Percentiles rank a stretch among this genome's conserved stretches.
Conservation (phyloP, 495 filamentous ascomycete species). For the Amniculicola lignicola region DNA sequence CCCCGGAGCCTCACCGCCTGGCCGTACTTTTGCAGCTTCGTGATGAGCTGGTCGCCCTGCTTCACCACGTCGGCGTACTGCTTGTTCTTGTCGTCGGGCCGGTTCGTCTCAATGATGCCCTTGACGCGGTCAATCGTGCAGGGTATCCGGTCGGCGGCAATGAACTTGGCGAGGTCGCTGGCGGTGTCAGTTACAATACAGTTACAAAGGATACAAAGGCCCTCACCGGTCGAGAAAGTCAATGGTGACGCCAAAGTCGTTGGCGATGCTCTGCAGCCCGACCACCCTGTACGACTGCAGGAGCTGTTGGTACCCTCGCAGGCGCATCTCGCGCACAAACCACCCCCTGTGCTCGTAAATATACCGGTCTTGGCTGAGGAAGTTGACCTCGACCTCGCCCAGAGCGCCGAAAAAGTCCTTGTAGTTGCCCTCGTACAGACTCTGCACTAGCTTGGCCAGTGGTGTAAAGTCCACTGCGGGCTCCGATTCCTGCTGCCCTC, state of each 20-base stretch:
- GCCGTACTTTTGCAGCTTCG: conserved; percentile 98
- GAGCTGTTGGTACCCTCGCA: conserved; percentile 91
- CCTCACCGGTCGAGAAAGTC: conserved; percentile 90
- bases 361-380: conserved; percentile 90
- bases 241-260: conserved; percentile 90
- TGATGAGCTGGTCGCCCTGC: conserved; percentile 94
- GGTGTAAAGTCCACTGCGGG: conserved; percentile 72
- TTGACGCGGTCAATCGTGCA: conserved; percentile 98
- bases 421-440: conserved; percentile 89
- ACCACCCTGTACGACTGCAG: conserved; percentile 98
- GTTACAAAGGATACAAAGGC: conserved; percentile 13
- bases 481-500: conserved; percentile 70
- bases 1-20: conserved; percentile 91
- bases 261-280: conserved; percentile 89
- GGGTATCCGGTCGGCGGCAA: conserved; percentile 86
- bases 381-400: conserved; percentile 87
- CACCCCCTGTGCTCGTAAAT: conserved; percentile 88
- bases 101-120: conserved; percentile 95
- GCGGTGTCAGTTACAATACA: conserved; percentile 20
- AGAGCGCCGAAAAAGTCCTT: conserved; percentile 87
- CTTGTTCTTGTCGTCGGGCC: conserved; percentile 98
- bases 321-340: conserved; percentile 97
- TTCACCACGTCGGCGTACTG: conserved; percentile 96
- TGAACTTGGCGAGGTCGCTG: conserved; percentile 94
- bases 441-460: conserved; percentile 83